phyloP scores from a whole-genome alignment of 106 monocot species.

The Dendrobium chrysotoxum region DNA sequence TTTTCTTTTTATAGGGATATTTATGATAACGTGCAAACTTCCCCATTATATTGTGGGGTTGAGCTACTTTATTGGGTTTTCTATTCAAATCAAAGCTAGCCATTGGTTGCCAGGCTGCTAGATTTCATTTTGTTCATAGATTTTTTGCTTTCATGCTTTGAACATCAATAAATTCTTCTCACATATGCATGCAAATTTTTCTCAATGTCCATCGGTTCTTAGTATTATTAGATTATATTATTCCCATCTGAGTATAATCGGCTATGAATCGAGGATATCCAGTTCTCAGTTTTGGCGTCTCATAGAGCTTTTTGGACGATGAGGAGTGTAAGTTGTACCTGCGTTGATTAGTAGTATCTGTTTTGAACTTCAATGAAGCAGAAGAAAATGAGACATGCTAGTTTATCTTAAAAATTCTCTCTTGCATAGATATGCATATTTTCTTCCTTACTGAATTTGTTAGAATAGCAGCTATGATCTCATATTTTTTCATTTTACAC shows the following conservation, averaged over 20 bases:
- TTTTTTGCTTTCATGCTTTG: background rate
- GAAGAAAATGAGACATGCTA: background rate
- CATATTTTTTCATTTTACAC: background rate
- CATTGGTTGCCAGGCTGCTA: background rate
- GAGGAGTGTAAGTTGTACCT: background rate
- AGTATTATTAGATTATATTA: background rate
- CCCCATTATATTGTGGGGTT: background rate
- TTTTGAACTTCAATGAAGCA: background rate
- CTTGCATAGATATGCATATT: too few relatives aligned
- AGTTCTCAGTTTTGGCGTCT: background rate
- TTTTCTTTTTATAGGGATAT: background rate
- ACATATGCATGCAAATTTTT: background rate
- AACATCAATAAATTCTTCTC: background rate
- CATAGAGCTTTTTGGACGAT: background rate
- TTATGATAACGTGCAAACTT: background rate
- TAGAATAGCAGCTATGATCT: background rate
- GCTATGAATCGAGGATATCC: background rate
- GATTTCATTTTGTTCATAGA: background rate
- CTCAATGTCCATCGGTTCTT: background rate
- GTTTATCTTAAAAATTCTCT: background rate
- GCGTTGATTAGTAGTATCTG: background rate
- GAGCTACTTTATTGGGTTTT: background rate
- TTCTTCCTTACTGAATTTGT: background rate
- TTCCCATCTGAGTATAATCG: background rate
- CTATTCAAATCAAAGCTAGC: background rate